Base-by-base conservation (phyloP, 1,284 basidiomycete genomes). In the Ustilago esculenta region DNA sequence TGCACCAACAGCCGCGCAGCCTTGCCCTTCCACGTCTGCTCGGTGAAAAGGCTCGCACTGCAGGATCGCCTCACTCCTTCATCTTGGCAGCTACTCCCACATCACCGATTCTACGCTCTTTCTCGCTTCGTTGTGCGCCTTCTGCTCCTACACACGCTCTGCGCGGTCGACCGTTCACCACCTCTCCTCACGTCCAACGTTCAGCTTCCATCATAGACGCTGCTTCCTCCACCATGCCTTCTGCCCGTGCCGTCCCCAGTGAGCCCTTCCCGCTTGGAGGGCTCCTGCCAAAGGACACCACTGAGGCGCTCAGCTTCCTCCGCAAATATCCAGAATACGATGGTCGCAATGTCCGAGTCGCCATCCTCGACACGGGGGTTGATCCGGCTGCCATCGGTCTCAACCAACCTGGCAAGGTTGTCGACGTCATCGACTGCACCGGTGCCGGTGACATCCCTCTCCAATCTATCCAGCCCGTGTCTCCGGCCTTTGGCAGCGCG, bases 381-480 rank as follows among this genome's bases (percentile, higher is more conserved):
- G 82, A 83, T 44, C 80, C 80, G 2, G 82, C 81, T 21, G 80
- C 82, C 8, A 58, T 76, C 29, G 82, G 82, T 14, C 77, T 83
- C 35, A 65, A 76, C 30, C 68, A 66, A 5, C 70, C 71, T 32
- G 80, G 76, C 52, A 82, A 81, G 61, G 68, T 83, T 9, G 81
- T 82, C 41, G 82, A 82, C 33, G 73, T 82, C 15, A 82, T 83
- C 37, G 82, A 83, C 72, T 83, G 82, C 64, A 77, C 73, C 11
- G 80, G 79, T 17, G 66, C 72, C 7, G 79, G 77, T 23, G 79
- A 81, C 37, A 59, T 80, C 5, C 47, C 68, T 3, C 74, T 79
- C 23, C 52, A 52, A n/a, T 32, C 48, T 8, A 70, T 76, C 49
- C 46, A 68, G 44, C 70, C 75, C 7, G 21, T 52, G 10, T 46